These are phyloP conservation scores for Boletus reticuloceps DNA, from an alignment of 768 basidiomycete species.

Conservation along the genomic window DNA sequence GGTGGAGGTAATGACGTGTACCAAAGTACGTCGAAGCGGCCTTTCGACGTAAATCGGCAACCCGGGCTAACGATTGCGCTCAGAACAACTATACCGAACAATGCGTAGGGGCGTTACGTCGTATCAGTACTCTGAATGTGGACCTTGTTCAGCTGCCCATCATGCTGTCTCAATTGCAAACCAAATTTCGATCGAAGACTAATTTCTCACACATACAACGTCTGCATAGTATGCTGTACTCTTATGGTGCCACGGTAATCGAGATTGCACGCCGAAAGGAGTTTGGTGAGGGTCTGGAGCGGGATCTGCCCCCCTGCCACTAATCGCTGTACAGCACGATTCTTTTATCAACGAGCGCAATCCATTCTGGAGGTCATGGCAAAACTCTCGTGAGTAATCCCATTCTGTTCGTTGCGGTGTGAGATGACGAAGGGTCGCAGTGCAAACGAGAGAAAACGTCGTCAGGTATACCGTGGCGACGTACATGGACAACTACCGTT, in stretches of 20 bases:
- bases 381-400: conserved; percentile 70
- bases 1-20: conserved; percentile 51
- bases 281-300: conserved; percentile 55
- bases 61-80: not conserved
- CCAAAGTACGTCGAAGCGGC: conserved; percentile 42
- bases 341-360: conserved; percentile 79
- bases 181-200: conserved; percentile 70
- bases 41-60: not conserved
- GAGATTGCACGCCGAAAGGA: conserved; percentile 91
- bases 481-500: conserved; percentile 87
- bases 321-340: conserved; percentile 48
- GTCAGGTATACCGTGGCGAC: conserved; percentile 83
- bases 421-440: conserved; percentile 35
- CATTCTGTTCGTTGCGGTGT: not conserved
- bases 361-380: conserved; percentile 85
- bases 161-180: conserved; percentile 61
- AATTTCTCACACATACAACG: conserved; percentile 91
- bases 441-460: conserved; percentile 73
- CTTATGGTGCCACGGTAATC: conserved; percentile 86
- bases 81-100: conserved; percentile 75
- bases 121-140: conserved; percentile 78
- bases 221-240: conserved; percentile 86
- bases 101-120: conserved; percentile 63
- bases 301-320: not conserved
- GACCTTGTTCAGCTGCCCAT: conserved; percentile 74